Evolutionary conservation across 2,329 filamentous ascomycete genomes (phyloP), one percentile per base, ranked within the genome.

Genomic region (Fusarium chlamydosporum): DNA sequence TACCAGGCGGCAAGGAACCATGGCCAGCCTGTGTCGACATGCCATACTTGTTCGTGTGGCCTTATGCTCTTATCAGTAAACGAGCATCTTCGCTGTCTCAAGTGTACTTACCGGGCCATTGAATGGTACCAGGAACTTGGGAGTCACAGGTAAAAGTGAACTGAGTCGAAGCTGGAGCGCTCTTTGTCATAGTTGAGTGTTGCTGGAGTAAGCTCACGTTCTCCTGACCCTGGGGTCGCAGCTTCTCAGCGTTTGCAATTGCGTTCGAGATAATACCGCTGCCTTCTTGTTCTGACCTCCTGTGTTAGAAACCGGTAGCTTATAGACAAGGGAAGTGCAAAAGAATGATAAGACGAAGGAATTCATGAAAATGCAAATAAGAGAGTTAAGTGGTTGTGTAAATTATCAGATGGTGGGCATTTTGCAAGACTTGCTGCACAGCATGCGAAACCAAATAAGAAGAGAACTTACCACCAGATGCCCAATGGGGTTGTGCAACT

Each of bases 71-170:
- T n/a, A 33, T 69, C 42, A 74, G 59, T 33, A 63, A 29, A 15
- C 2, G 3, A 34, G 23, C 4, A 20, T 11, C 31, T 34, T 11
- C 10, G 12, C 8, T 16, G 3, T 35, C 26, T 10, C 4, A 23
- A 31, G 20, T 38, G 23, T 33, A 72, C 65, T 80, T 79, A 75
- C 90, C 88, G 42, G 92, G 92, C 89, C 92, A 93, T 52, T 90
- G 89, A 77, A 93, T 87, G 57, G 91, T 89, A 61, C 91, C 93
- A 1, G 92, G 90, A 37, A 94, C 93, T 76, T 96, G 93, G 2
- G 94, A 95, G 74, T 96, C 92, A 79, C 94, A 97, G 13, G 93
- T 97, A 76, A 99, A 99, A 11, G 96, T 99, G 78, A 99, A 99
- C 73, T 97, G 93, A 1, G 92, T 91, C 58, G 94, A 93, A 7